Evolutionary conservation across 2,329 filamentous ascomycete species (phyloP), one percentile per base, ranked within the genome.

Genomic region (Alternaria ventricosa): DNA sequence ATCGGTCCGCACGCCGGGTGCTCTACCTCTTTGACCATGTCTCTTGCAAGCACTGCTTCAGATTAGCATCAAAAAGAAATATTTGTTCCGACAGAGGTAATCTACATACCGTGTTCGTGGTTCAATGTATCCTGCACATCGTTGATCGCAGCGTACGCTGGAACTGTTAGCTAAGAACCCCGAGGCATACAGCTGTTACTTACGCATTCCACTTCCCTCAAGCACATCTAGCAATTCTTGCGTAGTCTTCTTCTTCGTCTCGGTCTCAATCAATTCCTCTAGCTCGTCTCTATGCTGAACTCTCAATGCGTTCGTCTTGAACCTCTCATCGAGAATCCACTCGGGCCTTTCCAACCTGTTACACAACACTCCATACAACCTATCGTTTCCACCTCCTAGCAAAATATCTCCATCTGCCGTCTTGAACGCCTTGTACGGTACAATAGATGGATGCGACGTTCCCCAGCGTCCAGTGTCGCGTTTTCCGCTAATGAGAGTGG

Each of bases 361-460:
- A 72, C 87, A 89, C 41, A 90, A 72, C 4, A 90, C 82, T 3
- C 88, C 87, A 57, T 87, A 90, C 0, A 90, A 79, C 5, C 85
- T 82, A 70, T 90, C 88, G 62, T 90, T 90, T 3, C 88, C 88
- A 18, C 88, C 88, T 13, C 88, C 88, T 6, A 90, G 81, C 63
- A 90, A 82, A 53, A 90, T 86, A 70, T 89, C 87, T 15, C 88
- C 88, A 65, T 90, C 88, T 3, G 80, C 80, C 3, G 88, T 90
- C 73, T 86, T 85, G 81, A 90, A 99, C 0, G 93, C 93, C 73
- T 91, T 90, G 79, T 99, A 99, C 0, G 96, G 96, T 0, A 99
- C 96, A 77, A 99, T 98, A 0, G 93, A 97, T n/a, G 95, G 96
- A 84, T 99, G 96, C 46, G 95, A 95, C 4, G 96, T 99, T 7